Base-by-base conservation (phyloP, 192 early-diverging fungal species). In the Linnemannia zychae region DNA sequence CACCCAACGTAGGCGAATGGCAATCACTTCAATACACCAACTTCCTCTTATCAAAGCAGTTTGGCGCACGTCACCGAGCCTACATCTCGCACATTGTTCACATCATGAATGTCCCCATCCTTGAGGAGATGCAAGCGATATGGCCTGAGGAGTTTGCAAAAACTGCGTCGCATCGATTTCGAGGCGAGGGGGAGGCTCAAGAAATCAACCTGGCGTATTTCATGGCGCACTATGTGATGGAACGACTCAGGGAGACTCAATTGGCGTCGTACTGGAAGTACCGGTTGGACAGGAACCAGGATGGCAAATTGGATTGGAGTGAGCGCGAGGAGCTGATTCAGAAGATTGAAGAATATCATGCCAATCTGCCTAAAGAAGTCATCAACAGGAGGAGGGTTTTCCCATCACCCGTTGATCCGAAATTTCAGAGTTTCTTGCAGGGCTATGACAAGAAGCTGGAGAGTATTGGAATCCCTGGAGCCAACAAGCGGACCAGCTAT, bases 191-290 rank as follows among this genome's bases (percentile, higher is more conserved):
- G 18, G 33, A 75, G 16, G 74, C 52, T 1, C 71, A 76, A 22
- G 85, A 89, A 0, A 40, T 87, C 20, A 81, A 87, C 40, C 69
- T 79, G 11, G 73, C 86, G 33, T 89, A 81, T 36, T 37, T 89
- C 24, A 46, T 89, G 57, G 75, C 84, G 1, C 84, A 89, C 47
- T 89, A 89, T 78, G 78, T 87, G 22, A 81, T 89, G n/a, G 88
- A 89, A 44, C 78, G 80, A 36, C 77, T 77, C 18, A 68, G 85
- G 38, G 88, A 89, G 74, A 84, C 85, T 7, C 81, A 87, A 22
- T 47, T 89, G 67, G 71, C 49, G 24, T 82, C 86, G 24, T 89
- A 72, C 66, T 84, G 86, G 80, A 74, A 37, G 34, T 78, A 78
- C 46, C 77, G 74, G 20, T 44, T 87, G 17, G 88, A 89, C 72